A percentile compares a stretch with the other conserved stretches of the same genome.
Evolutionary conservation across 2,329 filamentous ascomycete genomes (phyloP).

Genomic region (Gremmenia infestans): DNA sequence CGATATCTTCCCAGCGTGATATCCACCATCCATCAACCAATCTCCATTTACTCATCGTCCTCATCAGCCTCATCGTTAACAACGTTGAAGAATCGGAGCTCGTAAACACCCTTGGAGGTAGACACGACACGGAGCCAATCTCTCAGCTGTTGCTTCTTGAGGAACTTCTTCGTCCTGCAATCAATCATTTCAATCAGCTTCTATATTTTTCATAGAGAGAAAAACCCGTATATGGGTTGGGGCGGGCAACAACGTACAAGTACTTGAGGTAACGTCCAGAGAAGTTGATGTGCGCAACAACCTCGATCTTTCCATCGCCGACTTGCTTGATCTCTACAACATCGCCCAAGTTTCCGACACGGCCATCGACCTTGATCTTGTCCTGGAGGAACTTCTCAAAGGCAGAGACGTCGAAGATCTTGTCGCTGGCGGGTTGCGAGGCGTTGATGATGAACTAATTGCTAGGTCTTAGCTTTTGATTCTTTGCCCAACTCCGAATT

Average conservation of each 20-base stretch:
- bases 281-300: slow-evolving; percentile 95
- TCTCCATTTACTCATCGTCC: slow-evolving; percentile 82
- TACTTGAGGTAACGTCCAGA: slow-evolving; percentile 99
- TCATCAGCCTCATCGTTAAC: slow-evolving; percentile 97
- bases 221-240: too few species aligned
- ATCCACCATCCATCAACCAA: slow-evolving; percentile 3
- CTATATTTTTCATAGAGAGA: not conserved
- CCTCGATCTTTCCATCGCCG: slow-evolving; percentile 96
- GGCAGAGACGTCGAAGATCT: slow-evolving; percentile 98
- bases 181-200: slow-evolving; percentile 21
- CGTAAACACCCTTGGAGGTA: slow-evolving; percentile 96
- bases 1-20: slow-evolving; percentile 9
- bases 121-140: slow-evolving; percentile 99
- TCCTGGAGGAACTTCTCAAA: slow-evolving; percentile 99
- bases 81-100: slow-evolving; percentile 99
- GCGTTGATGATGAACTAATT: slow-evolving; percentile 96
- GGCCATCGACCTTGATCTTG: slow-evolving; percentile 99
- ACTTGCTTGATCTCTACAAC: slow-evolving; percentile 83
- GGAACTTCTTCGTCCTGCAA: slow-evolving; percentile 97
- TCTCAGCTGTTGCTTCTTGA: slow-evolving; percentile 99
- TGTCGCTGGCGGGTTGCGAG: slow-evolving; percentile 95
- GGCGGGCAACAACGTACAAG: slow-evolving; percentile 59
- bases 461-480: not conserved
- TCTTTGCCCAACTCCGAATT: not conserved
- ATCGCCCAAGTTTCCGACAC: slow-evolving; percentile 96